Evolutionary conservation across 352 stramenopile species (phyloP).

Genomic region (Pythium periplocum): DNA sequence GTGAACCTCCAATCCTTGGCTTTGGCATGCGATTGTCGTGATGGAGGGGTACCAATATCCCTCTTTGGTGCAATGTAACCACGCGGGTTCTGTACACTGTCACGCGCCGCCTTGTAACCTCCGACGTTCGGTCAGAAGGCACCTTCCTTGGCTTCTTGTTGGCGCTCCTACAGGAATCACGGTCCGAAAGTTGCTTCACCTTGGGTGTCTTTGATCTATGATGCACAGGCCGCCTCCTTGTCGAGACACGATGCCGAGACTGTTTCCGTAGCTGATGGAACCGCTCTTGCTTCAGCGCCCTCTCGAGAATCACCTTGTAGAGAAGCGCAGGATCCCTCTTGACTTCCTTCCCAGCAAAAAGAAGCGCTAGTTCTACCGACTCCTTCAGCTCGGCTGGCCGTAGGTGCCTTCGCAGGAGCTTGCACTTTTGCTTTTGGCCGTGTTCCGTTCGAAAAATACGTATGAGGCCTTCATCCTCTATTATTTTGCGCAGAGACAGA

Average conservation of each 20-base stretch:
- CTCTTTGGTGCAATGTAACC: too few species aligned
- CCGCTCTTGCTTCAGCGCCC: conserved; percentile 20
- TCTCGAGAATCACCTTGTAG: conserved; percentile 13
- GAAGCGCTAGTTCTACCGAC: conserved; percentile 7
- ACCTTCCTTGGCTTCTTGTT: too few species aligned
- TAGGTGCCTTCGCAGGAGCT: conserved; percentile 7
- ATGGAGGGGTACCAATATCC: too few species aligned
- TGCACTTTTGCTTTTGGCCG: conserved; percentile 10
- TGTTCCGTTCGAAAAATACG: conserved; percentile 12
- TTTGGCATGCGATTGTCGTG: too few species aligned
- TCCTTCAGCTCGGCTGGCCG: conserved; percentile 6
- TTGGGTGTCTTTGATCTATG: too few species aligned
- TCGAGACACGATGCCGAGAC: neutral
- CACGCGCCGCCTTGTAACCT: too few species aligned
- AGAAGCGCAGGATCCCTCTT: conserved; percentile 5
- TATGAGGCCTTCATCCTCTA: conserved; percentile 11
- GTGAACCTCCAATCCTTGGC: too few species aligned
- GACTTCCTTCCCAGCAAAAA: conserved; percentile 4
- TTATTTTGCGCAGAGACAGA: conserved; percentile 15
- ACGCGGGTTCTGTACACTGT: too few species aligned
- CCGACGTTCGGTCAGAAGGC: too few species aligned
- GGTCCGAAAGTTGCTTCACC: too few species aligned
- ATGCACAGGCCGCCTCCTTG: too few species aligned
- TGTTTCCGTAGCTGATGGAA: conserved; percentile 3
- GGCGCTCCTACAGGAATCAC: too few species aligned